A percentile compares a stretch with the other conserved stretches of the same genome.
phyloP scores from a whole-genome alignment of 306 rosid species.

The Astragalus membranaceus region DNA sequence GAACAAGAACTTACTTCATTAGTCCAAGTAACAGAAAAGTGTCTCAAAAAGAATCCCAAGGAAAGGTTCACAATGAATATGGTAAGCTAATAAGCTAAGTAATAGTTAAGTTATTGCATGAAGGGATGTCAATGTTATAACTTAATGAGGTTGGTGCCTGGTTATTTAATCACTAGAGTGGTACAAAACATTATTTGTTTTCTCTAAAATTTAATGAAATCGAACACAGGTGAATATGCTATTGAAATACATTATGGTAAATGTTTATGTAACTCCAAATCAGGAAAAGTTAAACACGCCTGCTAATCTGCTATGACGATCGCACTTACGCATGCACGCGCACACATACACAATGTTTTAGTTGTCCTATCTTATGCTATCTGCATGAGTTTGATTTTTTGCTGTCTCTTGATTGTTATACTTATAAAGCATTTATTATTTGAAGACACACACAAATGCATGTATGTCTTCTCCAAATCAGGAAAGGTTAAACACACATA shows the following conservation, averaged over 20 bases:
- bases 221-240: no score
- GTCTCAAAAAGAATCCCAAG: conserved; percentile 35
- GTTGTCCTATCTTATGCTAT: no score
- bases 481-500: no score
- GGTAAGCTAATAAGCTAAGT: conserved; percentile 31
- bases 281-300: neutral
- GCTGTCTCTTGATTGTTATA: no score
- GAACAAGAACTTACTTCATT: conserved; percentile 30
- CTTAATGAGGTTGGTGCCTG: neutral
- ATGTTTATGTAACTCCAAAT: neutral
- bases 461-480: no score
- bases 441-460: no score
- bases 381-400: no score
- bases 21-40: conserved; percentile 26
- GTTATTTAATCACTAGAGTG: neutral
- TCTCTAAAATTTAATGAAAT: neutral
- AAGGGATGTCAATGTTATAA: neutral
- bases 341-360: no score
- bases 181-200: neutral
- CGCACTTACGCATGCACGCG: no score
- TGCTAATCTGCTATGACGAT: no score
- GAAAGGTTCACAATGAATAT: conserved; percentile 33
- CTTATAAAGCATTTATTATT: no score
- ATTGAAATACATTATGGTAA: no score
- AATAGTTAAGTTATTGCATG: neutral